Conservation (phyloP, 768 basidiomycete genomes). For the Fomitopsis pulvina region DNA sequence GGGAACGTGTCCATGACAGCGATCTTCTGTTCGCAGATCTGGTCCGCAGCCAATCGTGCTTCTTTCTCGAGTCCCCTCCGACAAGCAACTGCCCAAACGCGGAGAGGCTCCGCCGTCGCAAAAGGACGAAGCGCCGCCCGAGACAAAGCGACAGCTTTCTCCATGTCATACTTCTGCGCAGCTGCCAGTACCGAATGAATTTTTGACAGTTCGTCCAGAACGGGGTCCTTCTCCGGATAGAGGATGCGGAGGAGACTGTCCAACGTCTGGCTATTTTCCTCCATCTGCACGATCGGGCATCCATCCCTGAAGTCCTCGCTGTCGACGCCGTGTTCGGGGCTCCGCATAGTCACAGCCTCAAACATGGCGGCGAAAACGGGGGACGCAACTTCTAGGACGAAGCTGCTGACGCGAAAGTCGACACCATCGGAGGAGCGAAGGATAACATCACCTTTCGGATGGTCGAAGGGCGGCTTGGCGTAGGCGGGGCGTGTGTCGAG, state of each 20-base stretch:
- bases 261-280: constrained; percentile 3
- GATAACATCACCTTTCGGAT: constrained; percentile 21
- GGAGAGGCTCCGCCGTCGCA: neutral
- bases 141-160: neutral
- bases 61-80: neutral
- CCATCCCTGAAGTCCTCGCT: neutral
- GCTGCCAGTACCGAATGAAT: constrained; percentile 12
- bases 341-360: neutral
- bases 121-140: neutral
- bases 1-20: neutral
- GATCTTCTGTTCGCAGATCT: neutral
- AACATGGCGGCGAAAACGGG: constrained; percentile 23
- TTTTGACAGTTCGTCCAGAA: constrained; percentile 3
- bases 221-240: constrained; percentile 10
- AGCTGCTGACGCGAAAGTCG: constrained; percentile 18
- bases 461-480: constrained; percentile 29
- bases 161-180: constrained; percentile 14
- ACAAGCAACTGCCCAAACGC: constrained; percentile 1
- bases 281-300: neutral
- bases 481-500: neutral
- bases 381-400: constrained; percentile 20
- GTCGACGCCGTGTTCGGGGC: neutral
- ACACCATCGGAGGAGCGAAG: constrained; percentile 20
- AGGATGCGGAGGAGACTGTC: constrained; percentile 11
- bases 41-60: neutral